Conservation (phyloP, 148 eudicot genomes). For the Amaranthus palmeri region DNA sequence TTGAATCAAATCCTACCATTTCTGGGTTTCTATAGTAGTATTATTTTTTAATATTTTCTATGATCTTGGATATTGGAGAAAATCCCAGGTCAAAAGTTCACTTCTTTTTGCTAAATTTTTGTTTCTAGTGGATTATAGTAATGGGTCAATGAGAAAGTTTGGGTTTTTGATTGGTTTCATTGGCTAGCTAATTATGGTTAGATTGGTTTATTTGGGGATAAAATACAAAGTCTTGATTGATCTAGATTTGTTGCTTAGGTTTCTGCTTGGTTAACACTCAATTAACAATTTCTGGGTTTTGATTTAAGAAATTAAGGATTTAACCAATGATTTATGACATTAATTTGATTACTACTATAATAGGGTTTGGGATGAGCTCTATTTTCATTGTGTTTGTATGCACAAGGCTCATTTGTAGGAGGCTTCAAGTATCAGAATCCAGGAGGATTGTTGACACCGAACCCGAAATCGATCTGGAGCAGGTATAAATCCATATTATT, state of each 20-base stretch:
- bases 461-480: slow-evolving; percentile 52
- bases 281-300: slow-evolving; percentile 11
- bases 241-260: slow-evolving; percentile 6
- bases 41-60: neutral
- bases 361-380: slow-evolving; percentile 76
- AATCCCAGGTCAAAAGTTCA: slow-evolving; percentile 4
- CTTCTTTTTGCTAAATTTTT: neutral
- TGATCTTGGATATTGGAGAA: neutral
- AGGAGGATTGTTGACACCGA: slow-evolving; percentile 41
- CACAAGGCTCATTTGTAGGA: slow-evolving; percentile 65
- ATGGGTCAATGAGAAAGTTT: neutral
- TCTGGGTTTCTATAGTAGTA: slow-evolving; percentile 12
- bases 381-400: slow-evolving; percentile 70
- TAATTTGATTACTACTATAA: slow-evolving; percentile 61
- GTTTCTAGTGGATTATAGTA: neutral
- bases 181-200: neutral
- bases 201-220: slow-evolving; percentile 8
- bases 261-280: neutral
- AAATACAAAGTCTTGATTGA: neutral
- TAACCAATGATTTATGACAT: slow-evolving; percentile 41
- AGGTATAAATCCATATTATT: slow-evolving; percentile 34
- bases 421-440: slow-evolving; percentile 41
- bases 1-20: slow-evolving; percentile 8
- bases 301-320: slow-evolving; percentile 21
- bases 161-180: neutral